phyloP scores from a whole-genome alignment of 176 grass and related monocot genomes.

The sorghum (Sorghum bicolor) region Sorghum_bicolor_NCBIv3 NC_012870.2:68240501-68241000 shows the following conservation, averaged over 20 bases:
- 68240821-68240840: constrained; percentile 95
- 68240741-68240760: not conserved
- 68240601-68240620: no score
- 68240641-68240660: not conserved
- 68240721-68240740: constrained; percentile 10
- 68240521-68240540: not conserved
- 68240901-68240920: constrained; percentile 74
- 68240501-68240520: not conserved
- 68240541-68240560: not conserved
- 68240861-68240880: constrained; percentile 98
- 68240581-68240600: no score
- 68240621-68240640: not conserved
- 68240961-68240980: not conserved
- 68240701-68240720: not conserved
- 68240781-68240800: not conserved
- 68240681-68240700: not conserved
- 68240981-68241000: not conserved
- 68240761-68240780: constrained; percentile 21
- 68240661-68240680: constrained; percentile 1
- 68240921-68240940: constrained; percentile 83
- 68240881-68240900: constrained; percentile 91
- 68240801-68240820: constrained; percentile 61
- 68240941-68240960: constrained; percentile 20
- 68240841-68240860: constrained; percentile 80
- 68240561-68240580: not conserved